Base-by-base conservation (phyloP, 257 asterid genomes). In the Nicotiana paniculata region DNA sequence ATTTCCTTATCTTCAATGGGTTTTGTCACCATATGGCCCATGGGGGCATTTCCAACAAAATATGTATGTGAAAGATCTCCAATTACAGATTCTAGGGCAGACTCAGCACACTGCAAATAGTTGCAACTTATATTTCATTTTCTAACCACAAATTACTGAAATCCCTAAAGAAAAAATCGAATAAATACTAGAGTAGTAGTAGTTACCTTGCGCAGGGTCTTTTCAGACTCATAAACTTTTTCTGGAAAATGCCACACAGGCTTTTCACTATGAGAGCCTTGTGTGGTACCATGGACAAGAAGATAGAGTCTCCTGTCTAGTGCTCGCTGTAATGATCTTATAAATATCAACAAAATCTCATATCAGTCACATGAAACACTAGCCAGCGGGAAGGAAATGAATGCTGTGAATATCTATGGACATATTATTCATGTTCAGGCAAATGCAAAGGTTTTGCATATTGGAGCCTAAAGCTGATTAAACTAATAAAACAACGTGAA, bases 231-330 rank as follows among this genome's bases (percentile, higher is more conserved):
- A 7, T 91, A 92, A 81, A 90, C 86, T 85, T 96, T 94, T 88
- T 94, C 98, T 1, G 99, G 98, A 21, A 96, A 93, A 89, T 96
- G 99, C 99, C 98, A 96, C 46, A 81, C 91, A 28, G 94, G 96
- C 62, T 85, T 80, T 69, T 87, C 94, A 53, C 86, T 83, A 57
- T 86, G 81, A 82, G 96, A 89, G 77, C 89, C 90, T 79, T 66
- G 43, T 63, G 96, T 81, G 79, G 89, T 39, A 18, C 98, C 96
- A 84, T 85, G 87, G 58, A 96, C 70, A 62, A 96, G 97, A 87
- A 94, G 99, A 90, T 91, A 96, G 75, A 96, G 98, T 85, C 98
- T 92, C 87, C 86, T 83, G 87, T 96, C 97, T 77, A 96, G 97
- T 57, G 97, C 99, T 85, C 98, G 88, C 77, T 92, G 92, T 85